A percentile compares a stretch with the other conserved stretches of the same genome.
phyloP scores from a whole-genome alignment of 2,329 filamentous ascomycete species.

The Colletotrichum orbiculare region DNA sequence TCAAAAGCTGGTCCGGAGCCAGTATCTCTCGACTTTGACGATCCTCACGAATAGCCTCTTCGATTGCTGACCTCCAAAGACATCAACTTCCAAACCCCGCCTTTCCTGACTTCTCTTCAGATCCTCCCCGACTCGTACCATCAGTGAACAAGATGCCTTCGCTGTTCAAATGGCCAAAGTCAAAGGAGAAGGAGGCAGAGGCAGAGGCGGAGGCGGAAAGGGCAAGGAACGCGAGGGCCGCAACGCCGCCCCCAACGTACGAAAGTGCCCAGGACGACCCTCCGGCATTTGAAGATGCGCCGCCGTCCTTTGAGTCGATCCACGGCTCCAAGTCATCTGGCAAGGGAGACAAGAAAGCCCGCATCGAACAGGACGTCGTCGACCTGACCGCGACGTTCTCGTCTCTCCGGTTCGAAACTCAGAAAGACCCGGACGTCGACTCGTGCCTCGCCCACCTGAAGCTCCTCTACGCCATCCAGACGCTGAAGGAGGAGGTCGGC shows the following conservation, averaged over 20 bases:
- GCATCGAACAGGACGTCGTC: conserved; percentile 7
- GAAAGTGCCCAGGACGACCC: conserved; percentile 15
- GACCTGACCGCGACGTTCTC: conserved; percentile 52
- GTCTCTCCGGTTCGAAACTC: conserved; percentile 48
- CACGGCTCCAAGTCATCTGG: not conserved
- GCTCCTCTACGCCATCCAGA: conserved; percentile 74
- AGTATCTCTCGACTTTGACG: no score
- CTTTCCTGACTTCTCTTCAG: not conserved
- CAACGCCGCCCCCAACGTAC: conserved; percentile 33
- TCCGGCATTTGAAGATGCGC: conserved; percentile 28
- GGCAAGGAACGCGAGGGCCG: conserved; percentile 19
- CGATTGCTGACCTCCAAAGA: no score
- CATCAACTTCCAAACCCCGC: not conserved
- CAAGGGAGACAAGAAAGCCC: not conserved
- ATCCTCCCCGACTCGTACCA: not conserved
- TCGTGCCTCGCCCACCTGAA: conserved; percentile 80
- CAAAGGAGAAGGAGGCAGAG: conserved; percentile 30
- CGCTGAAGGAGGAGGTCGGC: conserved; percentile 74
- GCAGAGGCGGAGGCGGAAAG: conserved; percentile 21
- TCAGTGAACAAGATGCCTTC: conserved; percentile 24
- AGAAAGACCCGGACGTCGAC: conserved; percentile 55
- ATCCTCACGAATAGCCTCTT: no score
- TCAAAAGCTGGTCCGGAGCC: no score
- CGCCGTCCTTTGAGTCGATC: conserved; percentile 31
- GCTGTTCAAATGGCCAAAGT: conserved; percentile 27